Conservation (phyloP, 176 grass and related monocot genomes). For the Tillandsia fasciculata region DNA sequence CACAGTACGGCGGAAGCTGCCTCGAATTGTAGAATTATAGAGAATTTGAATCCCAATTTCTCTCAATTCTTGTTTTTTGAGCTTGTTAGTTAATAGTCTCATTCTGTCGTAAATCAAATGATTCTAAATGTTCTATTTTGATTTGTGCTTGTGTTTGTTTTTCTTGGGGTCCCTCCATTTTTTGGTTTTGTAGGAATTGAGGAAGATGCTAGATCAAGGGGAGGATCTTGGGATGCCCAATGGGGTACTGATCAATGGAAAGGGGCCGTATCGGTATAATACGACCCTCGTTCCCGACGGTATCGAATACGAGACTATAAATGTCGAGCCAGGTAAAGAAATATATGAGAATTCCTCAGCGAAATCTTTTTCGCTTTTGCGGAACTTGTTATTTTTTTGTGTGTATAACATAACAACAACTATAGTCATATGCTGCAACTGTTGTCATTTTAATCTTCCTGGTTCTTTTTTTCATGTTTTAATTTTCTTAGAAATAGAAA, state of each 20-base stretch:
- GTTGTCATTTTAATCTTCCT: too few relatives aligned
- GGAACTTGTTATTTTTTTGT: too few relatives aligned
- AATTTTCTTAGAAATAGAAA: too few relatives aligned
- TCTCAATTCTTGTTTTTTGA: too few relatives aligned
- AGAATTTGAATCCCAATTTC: background rate
- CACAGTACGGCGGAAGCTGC: slow-evolving; percentile 15
- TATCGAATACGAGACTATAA: slow-evolving; percentile 69
- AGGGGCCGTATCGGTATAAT: slow-evolving; percentile 80
- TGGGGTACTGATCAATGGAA: slow-evolving; percentile 86
- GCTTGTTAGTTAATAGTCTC: background rate
- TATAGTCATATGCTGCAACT: too few relatives aligned
- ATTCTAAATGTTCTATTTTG: background rate
- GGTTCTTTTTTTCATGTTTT: too few relatives aligned
- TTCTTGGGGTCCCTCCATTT: background rate
- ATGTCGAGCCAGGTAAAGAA: slow-evolving; percentile 79
- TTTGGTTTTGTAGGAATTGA: slow-evolving; percentile 34
- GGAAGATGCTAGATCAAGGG: slow-evolving; percentile 64
- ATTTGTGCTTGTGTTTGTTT: background rate
- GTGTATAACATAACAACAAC: too few relatives aligned
- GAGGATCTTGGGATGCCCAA: slow-evolving; percentile 77
- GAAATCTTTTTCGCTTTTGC: background rate
- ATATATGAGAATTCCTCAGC: background rate
- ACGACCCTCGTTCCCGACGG: slow-evolving; percentile 58
- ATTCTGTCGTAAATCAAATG: background rate
- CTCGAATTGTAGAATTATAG: background rate